Evolutionary conservation across 805 yeast genomes (phyloP).

Genomic region (Cyberlindnera mycetangii): DNA sequence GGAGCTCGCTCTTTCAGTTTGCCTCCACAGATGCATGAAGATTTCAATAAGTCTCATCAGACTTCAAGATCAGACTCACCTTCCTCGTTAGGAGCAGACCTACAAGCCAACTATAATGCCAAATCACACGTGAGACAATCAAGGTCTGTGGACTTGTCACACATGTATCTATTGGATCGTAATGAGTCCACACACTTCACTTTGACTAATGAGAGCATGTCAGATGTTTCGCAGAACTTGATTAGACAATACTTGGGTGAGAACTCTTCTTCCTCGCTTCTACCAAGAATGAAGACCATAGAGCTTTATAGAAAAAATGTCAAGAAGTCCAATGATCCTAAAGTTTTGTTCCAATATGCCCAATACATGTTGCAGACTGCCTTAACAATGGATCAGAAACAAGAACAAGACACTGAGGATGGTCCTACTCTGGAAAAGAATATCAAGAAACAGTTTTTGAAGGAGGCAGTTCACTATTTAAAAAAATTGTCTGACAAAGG

Average conservation of each 20-base stretch:
- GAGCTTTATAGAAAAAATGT: slow-evolving; percentile 87
- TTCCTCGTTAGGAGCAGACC: slow-evolving; percentile 6
- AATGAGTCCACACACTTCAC: slow-evolving; percentile 34
- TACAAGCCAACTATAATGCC: background rate
- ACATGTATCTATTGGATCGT: slow-evolving; percentile 35
- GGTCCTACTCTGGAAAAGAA: slow-evolving; percentile 30
- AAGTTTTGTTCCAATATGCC: slow-evolving; percentile 85
- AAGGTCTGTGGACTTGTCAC: slow-evolving; percentile 41
- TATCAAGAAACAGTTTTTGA: slow-evolving; percentile 55
- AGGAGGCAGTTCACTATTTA: slow-evolving; percentile 73
- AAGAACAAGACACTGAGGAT: background rate
- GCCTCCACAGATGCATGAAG: slow-evolving; percentile 14
- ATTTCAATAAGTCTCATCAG: slow-evolving; percentile 1
- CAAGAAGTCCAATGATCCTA: slow-evolving; percentile 79
- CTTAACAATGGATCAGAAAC: slow-evolving; percentile 45
- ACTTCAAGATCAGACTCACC: slow-evolving; percentile 19
- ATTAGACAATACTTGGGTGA: slow-evolving; percentile 54
- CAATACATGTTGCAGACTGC: slow-evolving; percentile 88
- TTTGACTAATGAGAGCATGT: slow-evolving; percentile 38
- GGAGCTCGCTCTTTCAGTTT: slow-evolving; percentile 25
- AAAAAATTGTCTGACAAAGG: slow-evolving; percentile 76
- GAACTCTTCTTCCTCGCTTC: slow-evolving; percentile 42
- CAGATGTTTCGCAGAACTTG: slow-evolving; percentile 50
- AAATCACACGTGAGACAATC: slow-evolving; percentile 27
- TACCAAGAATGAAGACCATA: slow-evolving; percentile 79